Percentiles rank a stretch among this genome's conserved stretches.
Conservation (phyloP, 148 eudicot species). For the Tetragonia tetragonoides region DNA sequence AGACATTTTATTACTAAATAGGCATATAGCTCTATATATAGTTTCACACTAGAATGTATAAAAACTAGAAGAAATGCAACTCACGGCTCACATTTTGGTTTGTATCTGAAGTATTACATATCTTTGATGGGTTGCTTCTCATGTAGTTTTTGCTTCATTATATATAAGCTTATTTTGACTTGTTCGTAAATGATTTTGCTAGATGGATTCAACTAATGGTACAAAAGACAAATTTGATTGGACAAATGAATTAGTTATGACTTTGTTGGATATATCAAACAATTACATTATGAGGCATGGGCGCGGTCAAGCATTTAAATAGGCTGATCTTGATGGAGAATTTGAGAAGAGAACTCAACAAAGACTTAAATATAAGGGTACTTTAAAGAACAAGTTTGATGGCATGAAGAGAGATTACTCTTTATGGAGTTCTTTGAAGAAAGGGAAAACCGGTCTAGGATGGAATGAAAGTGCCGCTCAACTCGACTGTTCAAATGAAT, state of each 20-base stretch:
- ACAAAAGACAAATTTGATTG: background rate
- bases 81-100: too few species aligned
- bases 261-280: background rate
- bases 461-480: background rate
- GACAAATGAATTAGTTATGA: background rate
- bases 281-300: background rate
- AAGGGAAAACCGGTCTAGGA: background rate
- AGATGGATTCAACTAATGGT: background rate
- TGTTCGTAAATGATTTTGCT: background rate
- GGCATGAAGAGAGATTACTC: background rate
- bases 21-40: too few species aligned
- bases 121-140: too few species aligned
- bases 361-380: background rate
- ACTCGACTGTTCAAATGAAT: background rate
- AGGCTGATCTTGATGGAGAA: background rate
- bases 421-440: background rate
- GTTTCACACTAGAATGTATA: background rate
- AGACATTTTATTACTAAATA: too few species aligned
- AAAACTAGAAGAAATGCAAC: too few species aligned
- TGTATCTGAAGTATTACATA: too few species aligned
- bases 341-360: background rate
- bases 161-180: too few species aligned
- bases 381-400: background rate
- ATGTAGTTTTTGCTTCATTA: too few species aligned
- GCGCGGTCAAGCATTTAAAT: background rate